Evolutionary conservation across 805 yeast species (phyloP), one percentile per base, ranked within the genome.

Genomic region (Lipomyces orientalis): DNA sequence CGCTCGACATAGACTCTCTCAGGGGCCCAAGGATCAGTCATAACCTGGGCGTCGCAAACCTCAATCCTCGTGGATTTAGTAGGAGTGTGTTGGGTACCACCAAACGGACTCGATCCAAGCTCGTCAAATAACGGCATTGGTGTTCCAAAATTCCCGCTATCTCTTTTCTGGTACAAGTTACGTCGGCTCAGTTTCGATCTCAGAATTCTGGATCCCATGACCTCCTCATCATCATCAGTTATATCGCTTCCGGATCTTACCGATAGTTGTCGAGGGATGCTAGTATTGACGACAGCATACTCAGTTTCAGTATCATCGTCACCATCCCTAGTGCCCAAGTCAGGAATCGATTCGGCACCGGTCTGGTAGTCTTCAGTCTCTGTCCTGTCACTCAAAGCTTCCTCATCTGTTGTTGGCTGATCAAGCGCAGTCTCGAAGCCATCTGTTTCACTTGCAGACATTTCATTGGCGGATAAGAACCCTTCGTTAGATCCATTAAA

Each of bases 271-370:
- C 33, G 35, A 51, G 49, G 14, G 52, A 22, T 19, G 49, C 34
- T 61, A 55, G 54, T 19, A 19, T 60, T 10, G 29, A 52, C 12
- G 25, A 8, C 58, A 1, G 71, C 62, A 14, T 52, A 69, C 56
- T 77, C 79, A 25, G 77, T 75, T 60, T 77, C 79, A 2, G 79
- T 77, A 51, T 73, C 71, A 29, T 71, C 76, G 46, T 71, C 79
- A 4, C 63, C 69, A 19, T 69, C 66, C 31, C 71, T 70, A 12
- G 55, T 25, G 12, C 22, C 14, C 12, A 35, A 8, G 58, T 68
- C 75, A 14, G 67, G 73, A 61, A 73, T 62, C 14, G 78, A 71
- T 57, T 75, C 77, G 33, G 63, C 61, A 14, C 75, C 77, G 12
- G 77, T 76, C 52, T 68, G 71, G 56, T 71, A 76, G 29, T 39